phyloP scores from a whole-genome alignment of 169 alveolate species.

The Cyclospora cayetanensis region DNA sequence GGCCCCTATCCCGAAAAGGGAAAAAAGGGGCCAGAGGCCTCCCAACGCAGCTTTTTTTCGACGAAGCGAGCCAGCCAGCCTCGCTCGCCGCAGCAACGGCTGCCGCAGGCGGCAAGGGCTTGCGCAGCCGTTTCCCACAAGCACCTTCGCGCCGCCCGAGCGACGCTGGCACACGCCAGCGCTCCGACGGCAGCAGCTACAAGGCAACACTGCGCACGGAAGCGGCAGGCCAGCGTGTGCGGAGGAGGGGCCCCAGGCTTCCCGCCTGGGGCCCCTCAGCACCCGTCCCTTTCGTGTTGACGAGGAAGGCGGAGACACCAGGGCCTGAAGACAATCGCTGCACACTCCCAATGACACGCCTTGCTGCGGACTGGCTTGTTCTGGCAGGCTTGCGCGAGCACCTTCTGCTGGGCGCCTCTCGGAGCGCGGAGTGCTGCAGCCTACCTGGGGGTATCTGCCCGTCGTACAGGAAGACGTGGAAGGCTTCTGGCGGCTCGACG shows the following conservation, averaged over 20 bases:
- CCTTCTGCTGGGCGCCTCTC: background rate
- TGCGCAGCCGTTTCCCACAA: background rate
- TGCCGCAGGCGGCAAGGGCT: background rate
- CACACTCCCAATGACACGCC: background rate
- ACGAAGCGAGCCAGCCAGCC: no score
- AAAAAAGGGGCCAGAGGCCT: no score
- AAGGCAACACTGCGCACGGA: background rate
- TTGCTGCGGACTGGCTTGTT: background rate
- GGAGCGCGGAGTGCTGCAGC: no score
- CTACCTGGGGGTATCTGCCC: constrained; percentile 45
- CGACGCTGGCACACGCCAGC: no score
- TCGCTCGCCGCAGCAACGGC: background rate
- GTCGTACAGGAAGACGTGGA: constrained; percentile 11
- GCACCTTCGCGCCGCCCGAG: no score
- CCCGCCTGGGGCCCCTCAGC: background rate
- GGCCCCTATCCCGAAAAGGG: no score
- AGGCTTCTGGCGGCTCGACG: constrained; percentile 26
- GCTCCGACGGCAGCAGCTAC: background rate
- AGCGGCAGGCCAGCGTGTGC: background rate
- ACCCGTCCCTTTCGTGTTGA: background rate
- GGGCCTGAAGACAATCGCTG: background rate
- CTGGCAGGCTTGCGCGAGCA: background rate
- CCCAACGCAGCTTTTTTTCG: no score
- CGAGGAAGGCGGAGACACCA: background rate
- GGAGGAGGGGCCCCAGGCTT: background rate